Percentiles rank a stretch among this genome's conserved stretches.
Conservation (phyloP, 1,284 basidiomycete genomes). For the Ceratorhiza oryzae-sativae region DNA sequence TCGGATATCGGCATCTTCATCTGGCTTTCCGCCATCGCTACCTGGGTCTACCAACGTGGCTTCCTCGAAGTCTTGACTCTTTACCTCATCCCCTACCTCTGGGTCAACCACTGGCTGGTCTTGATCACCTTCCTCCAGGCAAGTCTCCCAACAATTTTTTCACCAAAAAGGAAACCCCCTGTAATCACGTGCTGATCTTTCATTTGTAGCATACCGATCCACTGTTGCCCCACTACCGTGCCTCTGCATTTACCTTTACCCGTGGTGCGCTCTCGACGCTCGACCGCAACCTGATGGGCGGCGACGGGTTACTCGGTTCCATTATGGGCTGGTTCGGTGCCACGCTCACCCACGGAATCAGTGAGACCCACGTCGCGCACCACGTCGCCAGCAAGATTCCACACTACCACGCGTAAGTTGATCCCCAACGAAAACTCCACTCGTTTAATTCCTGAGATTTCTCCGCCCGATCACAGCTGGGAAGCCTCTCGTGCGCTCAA, state of each 20-base stretch:
- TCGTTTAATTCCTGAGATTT: no score
- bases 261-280: slow-evolving; percentile 95
- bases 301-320: slow-evolving; percentile 62
- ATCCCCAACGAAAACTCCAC: neutral
- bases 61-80: slow-evolving; percentile 79
- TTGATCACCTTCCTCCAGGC: slow-evolving; percentile 90
- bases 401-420: slow-evolving; percentile 79
- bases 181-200: slow-evolving; percentile 6
- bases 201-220: slow-evolving; percentile 82
- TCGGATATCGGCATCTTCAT: slow-evolving; percentile 87
- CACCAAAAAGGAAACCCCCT: neutral
- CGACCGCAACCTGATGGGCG: slow-evolving; percentile 87
- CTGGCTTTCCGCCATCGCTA: slow-evolving; percentile 69
- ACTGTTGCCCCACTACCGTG: slow-evolving; percentile 91
- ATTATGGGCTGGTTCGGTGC: slow-evolving; percentile 80
- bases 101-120: slow-evolving; percentile 89
- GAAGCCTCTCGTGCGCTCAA: slow-evolving; percentile 91
- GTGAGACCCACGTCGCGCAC: slow-evolving; percentile 92
- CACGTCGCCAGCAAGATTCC: slow-evolving; percentile 94
- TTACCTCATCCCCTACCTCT: slow-evolving; percentile 92
- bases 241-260: slow-evolving; percentile 89
- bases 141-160: neutral
- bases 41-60: slow-evolving; percentile 69
- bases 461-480: slow-evolving; percentile 61
- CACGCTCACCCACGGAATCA: slow-evolving; percentile 84